Evolutionary conservation across 805 yeast genomes (phyloP).

Genomic region (Barnettozyma salicaria): DNA sequence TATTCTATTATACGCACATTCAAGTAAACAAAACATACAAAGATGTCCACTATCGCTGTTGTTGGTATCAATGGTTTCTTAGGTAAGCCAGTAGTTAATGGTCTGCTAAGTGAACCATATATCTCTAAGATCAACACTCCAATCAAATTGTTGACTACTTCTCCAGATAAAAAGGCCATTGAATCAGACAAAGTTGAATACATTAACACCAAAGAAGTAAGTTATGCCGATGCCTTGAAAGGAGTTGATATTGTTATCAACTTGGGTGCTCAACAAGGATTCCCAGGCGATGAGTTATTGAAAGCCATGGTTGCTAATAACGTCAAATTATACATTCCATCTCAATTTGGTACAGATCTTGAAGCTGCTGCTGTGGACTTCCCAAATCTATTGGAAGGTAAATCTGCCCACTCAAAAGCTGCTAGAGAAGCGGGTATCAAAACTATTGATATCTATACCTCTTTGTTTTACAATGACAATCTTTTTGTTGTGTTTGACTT

Average conservation of each 20-base stretch:
- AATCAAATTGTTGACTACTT: slow-evolving; percentile 40
- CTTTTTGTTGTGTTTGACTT: slow-evolving; percentile 21
- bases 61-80: slow-evolving; percentile 48
- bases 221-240: slow-evolving; percentile 33
- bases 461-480: slow-evolving; percentile 33
- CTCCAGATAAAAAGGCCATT: slow-evolving; percentile 16
- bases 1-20: not conserved
- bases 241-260: slow-evolving; percentile 49
- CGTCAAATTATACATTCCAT: slow-evolving; percentile 50
- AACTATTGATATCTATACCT: slow-evolving; percentile 38
- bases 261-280: slow-evolving; percentile 31
- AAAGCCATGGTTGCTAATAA: slow-evolving; percentile 34
- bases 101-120: slow-evolving; percentile 39
- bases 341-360: slow-evolving; percentile 52
- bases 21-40: not conserved
- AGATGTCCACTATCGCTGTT: slow-evolving; percentile 39
- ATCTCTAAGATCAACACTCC: slow-evolving; percentile 40
- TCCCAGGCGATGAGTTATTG: slow-evolving; percentile 40
- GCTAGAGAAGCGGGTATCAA: slow-evolving; percentile 42
- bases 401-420: slow-evolving; percentile 32
- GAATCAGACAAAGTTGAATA: slow-evolving; percentile 20
- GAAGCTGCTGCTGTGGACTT: slow-evolving; percentile 24
- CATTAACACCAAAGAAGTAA: slow-evolving; percentile 11
- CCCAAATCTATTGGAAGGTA: slow-evolving; percentile 32
- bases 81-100: slow-evolving; percentile 42